phyloP scores from a whole-genome alignment of 495 filamentous ascomycete species.

The Aspergillus egyptiacus region DNA sequence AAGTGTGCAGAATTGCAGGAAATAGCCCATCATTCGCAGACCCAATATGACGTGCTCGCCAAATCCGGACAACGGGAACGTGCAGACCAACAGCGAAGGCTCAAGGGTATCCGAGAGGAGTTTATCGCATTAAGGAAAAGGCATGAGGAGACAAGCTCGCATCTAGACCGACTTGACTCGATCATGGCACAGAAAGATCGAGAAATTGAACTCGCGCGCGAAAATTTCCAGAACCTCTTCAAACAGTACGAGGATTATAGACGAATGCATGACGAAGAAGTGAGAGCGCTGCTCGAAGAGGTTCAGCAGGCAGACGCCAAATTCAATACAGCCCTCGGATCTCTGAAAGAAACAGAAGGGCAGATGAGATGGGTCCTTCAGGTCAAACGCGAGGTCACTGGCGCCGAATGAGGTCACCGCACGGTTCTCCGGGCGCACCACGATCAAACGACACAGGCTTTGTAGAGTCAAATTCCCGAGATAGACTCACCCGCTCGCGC shows the following conservation, averaged over 20 bases:
- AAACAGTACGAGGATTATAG: constrained; percentile 58
- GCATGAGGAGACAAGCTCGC: constrained; percentile 41
- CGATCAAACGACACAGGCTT: neutral
- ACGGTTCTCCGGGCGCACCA: neutral
- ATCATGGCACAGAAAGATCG: constrained; percentile 65
- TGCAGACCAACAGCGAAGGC: constrained; percentile 36
- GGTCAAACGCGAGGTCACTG: constrained; percentile 49
- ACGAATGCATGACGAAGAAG: constrained; percentile 52
- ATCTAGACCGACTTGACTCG: constrained; percentile 57
- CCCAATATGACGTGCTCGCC: constrained; percentile 66
- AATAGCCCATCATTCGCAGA: constrained; percentile 45
- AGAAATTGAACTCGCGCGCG: constrained; percentile 52
- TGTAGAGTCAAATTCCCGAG: neutral
- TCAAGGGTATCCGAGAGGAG: constrained; percentile 29
- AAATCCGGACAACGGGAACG: constrained; percentile 54
- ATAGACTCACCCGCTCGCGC: neutral
- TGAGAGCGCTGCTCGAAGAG: constrained; percentile 50
- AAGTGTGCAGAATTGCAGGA: constrained; percentile 59
- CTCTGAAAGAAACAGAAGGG: constrained; percentile 55
- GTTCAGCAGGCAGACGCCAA: constrained; percentile 48
- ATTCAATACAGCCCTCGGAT: constrained; percentile 51
- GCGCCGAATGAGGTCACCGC: constrained; percentile 34
- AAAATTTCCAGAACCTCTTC: constrained; percentile 55
- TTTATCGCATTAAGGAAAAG: constrained; percentile 31
- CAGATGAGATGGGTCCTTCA: constrained; percentile 65